Evolutionary conservation across 116 monocot species (phyloP).

Genomic region (Cymodocea nodosa): DNA sequence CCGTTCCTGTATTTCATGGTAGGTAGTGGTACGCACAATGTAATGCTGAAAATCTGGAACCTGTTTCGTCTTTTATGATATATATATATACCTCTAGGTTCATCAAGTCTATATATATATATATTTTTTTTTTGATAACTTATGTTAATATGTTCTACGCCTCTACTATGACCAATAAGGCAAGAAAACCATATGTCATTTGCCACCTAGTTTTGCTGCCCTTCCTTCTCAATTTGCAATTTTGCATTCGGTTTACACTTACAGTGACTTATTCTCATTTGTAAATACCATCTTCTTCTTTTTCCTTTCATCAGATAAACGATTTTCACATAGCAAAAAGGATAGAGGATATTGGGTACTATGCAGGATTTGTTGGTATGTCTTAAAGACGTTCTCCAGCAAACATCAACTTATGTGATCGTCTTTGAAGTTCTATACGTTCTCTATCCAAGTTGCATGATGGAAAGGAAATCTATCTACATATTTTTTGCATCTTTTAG

Average conservation of each 20-base stretch:
- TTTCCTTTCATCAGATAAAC: conserved; percentile 19
- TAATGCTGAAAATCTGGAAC: conserved; percentile 13
- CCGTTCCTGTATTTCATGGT: conserved; percentile 94
- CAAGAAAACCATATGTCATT: no score
- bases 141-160: no score
- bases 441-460: not conserved
- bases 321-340: conserved; percentile 47
- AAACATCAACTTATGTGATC: not conserved
- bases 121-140: no score
- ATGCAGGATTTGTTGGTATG: conserved; percentile 58
- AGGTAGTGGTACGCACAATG: conserved; percentile 45
- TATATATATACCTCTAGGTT: not conserved
- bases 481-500: not conserved
- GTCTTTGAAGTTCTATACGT: not conserved
- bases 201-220: no score
- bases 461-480: no score
- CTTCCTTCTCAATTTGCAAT: no score
- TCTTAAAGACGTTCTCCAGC: not conserved
- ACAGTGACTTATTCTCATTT: no score
- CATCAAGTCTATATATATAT: no score
- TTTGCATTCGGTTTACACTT: no score
- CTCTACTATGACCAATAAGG: no score
- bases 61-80: no score
- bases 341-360: conserved; percentile 59
- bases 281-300: not conserved